Conservation (phyloP, 176 grass and related monocot genomes). For the Aegilops umbellulata region DNA sequence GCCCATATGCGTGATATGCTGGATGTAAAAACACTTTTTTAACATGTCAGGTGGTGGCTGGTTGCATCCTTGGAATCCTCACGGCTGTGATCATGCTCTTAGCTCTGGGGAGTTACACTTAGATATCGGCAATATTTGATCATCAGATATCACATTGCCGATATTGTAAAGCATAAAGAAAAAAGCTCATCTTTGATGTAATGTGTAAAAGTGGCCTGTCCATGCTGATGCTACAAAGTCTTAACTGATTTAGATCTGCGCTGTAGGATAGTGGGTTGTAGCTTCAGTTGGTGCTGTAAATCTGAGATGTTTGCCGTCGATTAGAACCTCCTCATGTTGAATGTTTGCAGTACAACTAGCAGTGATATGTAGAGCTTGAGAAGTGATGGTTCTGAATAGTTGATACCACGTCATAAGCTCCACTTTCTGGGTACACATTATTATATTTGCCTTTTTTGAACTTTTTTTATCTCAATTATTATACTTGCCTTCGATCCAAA, state of each 20-base stretch:
- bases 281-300: slow-evolving; percentile 22
- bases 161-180: slow-evolving; percentile 20
- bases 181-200: background rate
- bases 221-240: background rate
- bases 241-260: slow-evolving; percentile 3
- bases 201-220: background rate
- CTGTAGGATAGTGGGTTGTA: slow-evolving; percentile 17
- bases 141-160: background rate
- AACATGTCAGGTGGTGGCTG: slow-evolving; percentile 69
- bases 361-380: background rate
- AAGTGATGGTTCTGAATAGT: background rate
- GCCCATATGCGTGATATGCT: background rate
- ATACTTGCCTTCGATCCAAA: too few species aligned
- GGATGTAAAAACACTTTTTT: slow-evolving; percentile 12
- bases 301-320: background rate
- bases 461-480: too few species aligned
- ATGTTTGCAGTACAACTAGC: background rate
- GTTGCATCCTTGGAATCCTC: slow-evolving; percentile 66
- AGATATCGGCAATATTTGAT: background rate
- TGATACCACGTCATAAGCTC: background rate
- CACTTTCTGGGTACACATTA: background rate
- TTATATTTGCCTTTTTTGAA: background rate
- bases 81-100: slow-evolving; percentile 50
- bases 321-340: background rate
- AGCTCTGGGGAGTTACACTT: slow-evolving; percentile 20